These are phyloP conservation scores for Linderniella brevidens DNA, from an alignment of 257 asterid species.

Conservation along the genomic window DNA sequence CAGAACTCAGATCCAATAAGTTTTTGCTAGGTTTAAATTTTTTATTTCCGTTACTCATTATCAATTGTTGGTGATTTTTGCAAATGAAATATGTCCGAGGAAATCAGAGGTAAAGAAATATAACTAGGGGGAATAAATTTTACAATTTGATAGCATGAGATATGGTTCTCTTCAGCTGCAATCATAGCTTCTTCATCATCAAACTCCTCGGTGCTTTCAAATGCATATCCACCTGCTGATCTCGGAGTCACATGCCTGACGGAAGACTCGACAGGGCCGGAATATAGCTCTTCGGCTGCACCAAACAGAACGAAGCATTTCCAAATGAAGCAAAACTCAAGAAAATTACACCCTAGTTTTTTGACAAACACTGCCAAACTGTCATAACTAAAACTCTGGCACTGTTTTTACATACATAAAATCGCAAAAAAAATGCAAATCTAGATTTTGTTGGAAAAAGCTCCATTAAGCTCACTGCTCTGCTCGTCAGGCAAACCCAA, in stretches of 20 bases:
- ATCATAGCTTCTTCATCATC: slow-evolving; percentile 27
- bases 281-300: slow-evolving; percentile 29
- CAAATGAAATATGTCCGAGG: not conserved
- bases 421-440: too few species aligned
- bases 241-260: slow-evolving; percentile 56
- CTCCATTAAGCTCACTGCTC: too few species aligned
- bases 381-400: too few species aligned
- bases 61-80: not conserved
- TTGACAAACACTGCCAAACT: not conserved
- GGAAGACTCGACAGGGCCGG: slow-evolving; percentile 37
- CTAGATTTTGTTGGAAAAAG: too few species aligned
- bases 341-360: not conserved
- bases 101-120: slow-evolving; percentile 2
- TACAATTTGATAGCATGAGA: slow-evolving; percentile 34
- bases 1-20: too few species aligned
- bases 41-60: not conserved
- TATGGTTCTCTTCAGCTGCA: slow-evolving; percentile 23
- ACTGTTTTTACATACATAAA: too few species aligned
- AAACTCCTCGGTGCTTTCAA: slow-evolving; percentile 51
- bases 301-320: slow-evolving; percentile 6
- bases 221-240: slow-evolving; percentile 36
- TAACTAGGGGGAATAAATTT: slow-evolving; percentile 7
- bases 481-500: too few species aligned
- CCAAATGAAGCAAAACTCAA: not conserved
- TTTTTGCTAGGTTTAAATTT: too few species aligned